Base-by-base conservation (phyloP, 257 asterid species). In the Capsicum baccatum region DNA sequence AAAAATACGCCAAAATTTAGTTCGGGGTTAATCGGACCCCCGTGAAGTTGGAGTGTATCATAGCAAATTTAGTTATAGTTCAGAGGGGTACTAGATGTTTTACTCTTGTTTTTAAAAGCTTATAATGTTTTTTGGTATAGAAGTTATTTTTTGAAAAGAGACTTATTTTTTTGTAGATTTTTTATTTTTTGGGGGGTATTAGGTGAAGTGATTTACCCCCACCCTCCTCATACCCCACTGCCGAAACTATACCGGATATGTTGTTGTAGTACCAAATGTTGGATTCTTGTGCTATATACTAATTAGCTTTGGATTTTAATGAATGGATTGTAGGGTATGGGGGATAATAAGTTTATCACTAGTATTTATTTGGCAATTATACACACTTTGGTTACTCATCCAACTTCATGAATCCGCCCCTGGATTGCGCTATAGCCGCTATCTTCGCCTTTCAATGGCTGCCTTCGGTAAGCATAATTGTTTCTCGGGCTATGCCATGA, bases 341-440 rank as follows among this genome's bases (percentile, higher is more conserved):
- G 99, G 99, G 84, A 86, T 89, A 12, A 62, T 95, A 69, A 81
- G 95, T 86, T 87, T 95, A 48, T 83, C 90, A 2, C 58, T 95
- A 84, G 91, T 89, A 60, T 94, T 95, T 86, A 83, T 88, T 59
- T 95, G 99, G 99, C 98, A 95, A 80, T 59, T 94, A 55, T 94
- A 95, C 89, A 95, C 98, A 33, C 84, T 92, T 13, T 94, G 98
- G 98, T 35, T 95, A 33, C 87, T 95, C 9, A 93, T 94, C 82
- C 94, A 94, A 76, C 97, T 95, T 85, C 98, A 95, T 44, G 98
- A 95, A 86, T 87, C 96, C 0, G 86, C 88, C 15, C 84, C 94
- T 1, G 97, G 94, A 33, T 88, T 79, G 44, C 97, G 98, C 4
- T 89, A 89, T 90, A 92, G 98, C 78, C 93, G 98, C n/a, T 95